Percentiles rank a stretch among this genome's conserved stretches.
phyloP scores from a whole-genome alignment of 768 basidiomycete genomes.

The Pilatotrama ljubarskyi region DNA sequence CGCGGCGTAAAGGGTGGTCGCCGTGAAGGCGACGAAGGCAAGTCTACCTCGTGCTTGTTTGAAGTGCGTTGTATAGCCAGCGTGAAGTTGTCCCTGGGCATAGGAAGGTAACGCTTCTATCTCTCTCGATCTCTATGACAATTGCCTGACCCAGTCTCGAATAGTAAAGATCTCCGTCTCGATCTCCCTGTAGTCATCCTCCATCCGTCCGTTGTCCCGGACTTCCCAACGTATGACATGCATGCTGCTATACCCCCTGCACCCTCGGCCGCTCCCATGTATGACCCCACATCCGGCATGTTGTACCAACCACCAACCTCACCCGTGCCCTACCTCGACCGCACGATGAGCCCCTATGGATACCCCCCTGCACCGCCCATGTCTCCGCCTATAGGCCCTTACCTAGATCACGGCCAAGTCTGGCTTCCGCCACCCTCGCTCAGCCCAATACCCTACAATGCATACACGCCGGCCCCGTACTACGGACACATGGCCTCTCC shows the following conservation, averaged over 20 bases:
- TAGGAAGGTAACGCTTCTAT: conserved; percentile 55
- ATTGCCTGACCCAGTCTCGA: neutral
- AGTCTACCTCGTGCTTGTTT: conserved; percentile 55
- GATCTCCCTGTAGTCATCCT: conserved; percentile 64
- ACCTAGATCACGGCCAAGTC: conserved; percentile 44
- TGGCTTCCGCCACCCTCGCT: conserved; percentile 43
- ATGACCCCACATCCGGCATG: conserved; percentile 17
- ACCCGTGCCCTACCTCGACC: conserved; percentile 28
- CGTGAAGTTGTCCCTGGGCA: conserved; percentile 69
- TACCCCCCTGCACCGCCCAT: conserved; percentile 37
- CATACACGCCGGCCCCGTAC: conserved; percentile 6
- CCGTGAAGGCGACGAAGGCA: conserved; percentile 53
- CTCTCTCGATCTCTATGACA: conserved; percentile 1
- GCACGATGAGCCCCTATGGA: conserved; percentile 34
- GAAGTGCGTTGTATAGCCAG: conserved; percentile 65
- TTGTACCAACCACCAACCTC: conserved; percentile 21
- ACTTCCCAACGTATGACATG: conserved; percentile 29
- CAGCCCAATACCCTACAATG: conserved; percentile 8
- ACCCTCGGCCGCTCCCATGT: conserved; percentile 5
- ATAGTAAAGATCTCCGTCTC: conserved; percentile 70
- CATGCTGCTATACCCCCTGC: conserved; percentile 28
- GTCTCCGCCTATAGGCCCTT: conserved; percentile 33
- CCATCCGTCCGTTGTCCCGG: conserved; percentile 63
- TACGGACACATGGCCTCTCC: conserved; percentile 11
- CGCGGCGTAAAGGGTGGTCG: conserved; percentile 64